These are phyloP conservation scores for Phellopilus nigrolimitatus DNA, from an alignment of 1,284 basidiomycete genomes.

Conservation along the genomic window DNA sequence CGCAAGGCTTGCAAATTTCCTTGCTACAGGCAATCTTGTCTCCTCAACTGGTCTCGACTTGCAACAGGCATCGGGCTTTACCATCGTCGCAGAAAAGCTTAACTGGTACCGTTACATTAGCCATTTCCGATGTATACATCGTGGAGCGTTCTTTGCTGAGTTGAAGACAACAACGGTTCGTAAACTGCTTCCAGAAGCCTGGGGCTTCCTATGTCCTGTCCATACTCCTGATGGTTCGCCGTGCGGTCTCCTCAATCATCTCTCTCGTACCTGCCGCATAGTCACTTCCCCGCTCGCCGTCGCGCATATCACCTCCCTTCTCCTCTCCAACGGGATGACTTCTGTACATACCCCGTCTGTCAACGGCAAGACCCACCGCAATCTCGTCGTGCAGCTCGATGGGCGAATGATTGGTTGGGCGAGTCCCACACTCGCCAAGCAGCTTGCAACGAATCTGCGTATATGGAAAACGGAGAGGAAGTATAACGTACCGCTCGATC, in stretches of 20 bases:
- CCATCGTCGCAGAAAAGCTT: constrained; percentile 97
- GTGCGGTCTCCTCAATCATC: constrained; percentile 96
- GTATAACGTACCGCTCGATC: constrained; percentile 82
- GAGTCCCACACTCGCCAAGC: constrained; percentile 65
- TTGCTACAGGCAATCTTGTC: constrained; percentile 95
- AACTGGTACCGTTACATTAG: constrained; percentile 99
- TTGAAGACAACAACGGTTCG: constrained; percentile 98
- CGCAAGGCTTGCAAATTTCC: constrained; percentile 86
- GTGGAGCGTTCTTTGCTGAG: constrained; percentile 99
- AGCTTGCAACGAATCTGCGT: constrained; percentile 81
- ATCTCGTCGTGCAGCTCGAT: constrained; percentile 90
- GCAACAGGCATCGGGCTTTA: constrained; percentile 96
- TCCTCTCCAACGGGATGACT: constrained; percentile 92
- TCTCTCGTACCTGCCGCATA: constrained; percentile 92
- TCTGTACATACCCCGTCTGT: constrained; percentile 78
- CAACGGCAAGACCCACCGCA: constrained; percentile 62
- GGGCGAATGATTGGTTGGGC: constrained; percentile 97
- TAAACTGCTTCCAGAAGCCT: constrained; percentile 96
- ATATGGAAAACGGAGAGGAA: constrained; percentile 94
- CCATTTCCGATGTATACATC: constrained; percentile 98
- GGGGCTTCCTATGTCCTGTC: constrained; percentile 98
- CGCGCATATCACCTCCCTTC: constrained; percentile 76
- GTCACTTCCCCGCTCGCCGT: constrained; percentile 77
- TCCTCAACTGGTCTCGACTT: constrained; percentile 95
- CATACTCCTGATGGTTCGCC: constrained; percentile 99